A percentile compares a stretch with the other conserved stretches of the same genome.
Conservation (phyloP, 164 flowering plant species). For the Santalum album region DNA sequence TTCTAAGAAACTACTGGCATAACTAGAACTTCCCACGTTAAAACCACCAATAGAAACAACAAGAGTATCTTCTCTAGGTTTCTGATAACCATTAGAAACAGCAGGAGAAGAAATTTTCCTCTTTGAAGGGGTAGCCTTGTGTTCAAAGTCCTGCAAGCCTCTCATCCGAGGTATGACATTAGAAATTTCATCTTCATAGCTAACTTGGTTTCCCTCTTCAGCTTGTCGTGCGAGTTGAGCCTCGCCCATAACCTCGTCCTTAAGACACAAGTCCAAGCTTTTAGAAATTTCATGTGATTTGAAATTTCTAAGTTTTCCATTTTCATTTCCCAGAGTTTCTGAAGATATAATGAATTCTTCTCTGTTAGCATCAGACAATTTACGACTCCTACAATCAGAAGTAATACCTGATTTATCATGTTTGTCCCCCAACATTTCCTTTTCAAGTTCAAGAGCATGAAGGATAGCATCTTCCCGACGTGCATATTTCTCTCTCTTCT, state of each 20-base stretch:
- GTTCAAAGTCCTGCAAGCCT: slow-evolving; percentile 76
- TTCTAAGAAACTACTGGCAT: too few relatives aligned
- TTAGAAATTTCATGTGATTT: slow-evolving; percentile 23
- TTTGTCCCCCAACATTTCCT: slow-evolving; percentile 35
- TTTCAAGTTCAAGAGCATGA: slow-evolving; percentile 98
- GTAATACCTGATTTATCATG: slow-evolving; percentile 34
- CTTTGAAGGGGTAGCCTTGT: slow-evolving; percentile 36
- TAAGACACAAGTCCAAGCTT: slow-evolving; percentile 15
- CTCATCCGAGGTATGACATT: slow-evolving; percentile 55
- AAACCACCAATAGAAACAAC: slow-evolving; percentile 17
- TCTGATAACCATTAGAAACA: slow-evolving; percentile 23
- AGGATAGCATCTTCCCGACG: slow-evolving; percentile 98
- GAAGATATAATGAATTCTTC: slow-evolving; percentile 27
- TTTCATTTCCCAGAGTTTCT: slow-evolving; percentile 26
- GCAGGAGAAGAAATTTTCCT: slow-evolving; percentile 24
- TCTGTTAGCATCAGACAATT: slow-evolving; percentile 19
- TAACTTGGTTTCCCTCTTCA: slow-evolving; percentile 26
- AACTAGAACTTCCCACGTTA: slow-evolving; percentile 20
- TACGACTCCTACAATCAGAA: slow-evolving; percentile 24
- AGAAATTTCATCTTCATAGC: slow-evolving; percentile 39
- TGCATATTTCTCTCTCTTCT: slow-evolving; percentile 95
- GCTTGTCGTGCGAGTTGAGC: slow-evolving; percentile 15
- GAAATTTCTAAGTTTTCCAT: slow-evolving; percentile 22
- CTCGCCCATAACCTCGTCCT: slow-evolving; percentile 24
- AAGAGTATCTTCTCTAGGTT: slow-evolving; percentile 17